These are phyloP conservation scores for Bathelium albidoporum DNA, from an alignment of 495 filamentous ascomycete genomes.

Conservation along the genomic window DNA sequence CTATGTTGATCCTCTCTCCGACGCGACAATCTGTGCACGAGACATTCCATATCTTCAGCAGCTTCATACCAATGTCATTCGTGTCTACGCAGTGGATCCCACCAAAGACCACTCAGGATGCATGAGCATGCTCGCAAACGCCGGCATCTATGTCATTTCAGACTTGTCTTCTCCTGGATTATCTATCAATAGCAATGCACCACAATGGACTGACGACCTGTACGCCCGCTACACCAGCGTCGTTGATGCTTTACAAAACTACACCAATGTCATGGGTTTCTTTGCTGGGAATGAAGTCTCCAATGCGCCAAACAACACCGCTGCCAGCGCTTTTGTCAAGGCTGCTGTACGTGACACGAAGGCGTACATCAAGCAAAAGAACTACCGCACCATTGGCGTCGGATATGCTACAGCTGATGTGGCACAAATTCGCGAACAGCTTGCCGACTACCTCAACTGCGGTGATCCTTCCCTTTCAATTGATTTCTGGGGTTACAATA, in stretches of 20 bases:
- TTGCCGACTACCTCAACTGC: constrained; percentile 92
- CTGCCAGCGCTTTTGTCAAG: constrained; percentile 85
- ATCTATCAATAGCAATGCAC: constrained; percentile 75
- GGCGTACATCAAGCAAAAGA: constrained; percentile 71
- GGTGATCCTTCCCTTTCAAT: constrained; percentile 53
- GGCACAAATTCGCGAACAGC: constrained; percentile 58
- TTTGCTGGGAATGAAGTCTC: constrained; percentile 96
- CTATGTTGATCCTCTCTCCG: constrained; percentile 62
- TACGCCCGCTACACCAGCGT: constrained; percentile 74
- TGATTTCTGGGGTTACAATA: constrained; percentile 98
- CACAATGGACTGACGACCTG: constrained; percentile 64
- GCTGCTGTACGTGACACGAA: constrained; percentile 93
- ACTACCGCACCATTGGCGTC: constrained; percentile 72
- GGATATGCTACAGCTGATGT: constrained; percentile 96
- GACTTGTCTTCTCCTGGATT: constrained; percentile 69
- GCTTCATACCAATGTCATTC: constrained; percentile 79
- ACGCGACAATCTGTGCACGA: constrained; percentile 57
- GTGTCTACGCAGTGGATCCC: constrained; percentile 86
- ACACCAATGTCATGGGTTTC: constrained; percentile 86
- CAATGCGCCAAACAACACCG: constrained; percentile 71
- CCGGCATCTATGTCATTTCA: constrained; percentile 88
- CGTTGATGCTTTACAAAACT: constrained; percentile 65
- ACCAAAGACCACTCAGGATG: constrained; percentile 66
- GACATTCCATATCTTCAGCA: constrained; percentile 73
- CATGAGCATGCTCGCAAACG: constrained; percentile 72